Percentiles rank a stretch among this genome's conserved stretches.
phyloP scores from a whole-genome alignment of 306 rosid genomes.

The Vigna nakashimae region DNA sequence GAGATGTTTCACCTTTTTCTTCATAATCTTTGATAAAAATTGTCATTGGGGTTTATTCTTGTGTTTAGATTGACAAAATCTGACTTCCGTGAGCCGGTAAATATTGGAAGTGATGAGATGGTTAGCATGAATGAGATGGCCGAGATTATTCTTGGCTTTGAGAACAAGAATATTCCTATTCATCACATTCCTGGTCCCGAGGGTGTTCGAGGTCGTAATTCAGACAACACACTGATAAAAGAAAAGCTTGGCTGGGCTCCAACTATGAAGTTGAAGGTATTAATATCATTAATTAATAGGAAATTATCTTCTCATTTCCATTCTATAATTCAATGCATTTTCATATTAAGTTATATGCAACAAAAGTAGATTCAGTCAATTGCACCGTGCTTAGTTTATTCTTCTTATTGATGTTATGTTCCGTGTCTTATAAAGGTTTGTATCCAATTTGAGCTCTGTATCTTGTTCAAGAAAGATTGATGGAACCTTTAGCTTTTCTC shows the following conservation, averaged over 20 bases:
- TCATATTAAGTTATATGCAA: neutral
- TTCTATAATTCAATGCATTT: neutral
- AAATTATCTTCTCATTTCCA: constrained; percentile 20
- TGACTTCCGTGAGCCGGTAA: constrained; percentile 96
- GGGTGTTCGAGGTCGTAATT: constrained; percentile 99
- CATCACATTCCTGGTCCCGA: constrained; percentile 99
- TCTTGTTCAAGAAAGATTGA: constrained; percentile 1
- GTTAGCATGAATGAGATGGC: constrained; percentile 99
- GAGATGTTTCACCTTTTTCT: neutral
- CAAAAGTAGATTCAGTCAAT: neutral
- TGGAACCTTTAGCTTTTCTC: constrained; percentile 20
- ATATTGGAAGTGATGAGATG: constrained; percentile 99
- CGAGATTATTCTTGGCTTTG: constrained; percentile 92
- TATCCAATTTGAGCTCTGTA: neutral
- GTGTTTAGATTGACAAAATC: constrained; percentile 88
- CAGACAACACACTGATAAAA: constrained; percentile 93
- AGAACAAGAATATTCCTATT: constrained; percentile 79
- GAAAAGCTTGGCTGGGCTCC: constrained; percentile 99
- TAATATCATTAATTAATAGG: neutral
- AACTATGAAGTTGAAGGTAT: constrained; percentile 94
- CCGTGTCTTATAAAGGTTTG: neutral
- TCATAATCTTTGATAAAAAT: neutral
- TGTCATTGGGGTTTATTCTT: constrained; percentile 33
- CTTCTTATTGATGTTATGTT: too few relatives aligned
- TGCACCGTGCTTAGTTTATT: constrained; percentile 11